phyloP scores from a whole-genome alignment of 495 filamentous ascomycete species.

The Podospora comata region DNA sequence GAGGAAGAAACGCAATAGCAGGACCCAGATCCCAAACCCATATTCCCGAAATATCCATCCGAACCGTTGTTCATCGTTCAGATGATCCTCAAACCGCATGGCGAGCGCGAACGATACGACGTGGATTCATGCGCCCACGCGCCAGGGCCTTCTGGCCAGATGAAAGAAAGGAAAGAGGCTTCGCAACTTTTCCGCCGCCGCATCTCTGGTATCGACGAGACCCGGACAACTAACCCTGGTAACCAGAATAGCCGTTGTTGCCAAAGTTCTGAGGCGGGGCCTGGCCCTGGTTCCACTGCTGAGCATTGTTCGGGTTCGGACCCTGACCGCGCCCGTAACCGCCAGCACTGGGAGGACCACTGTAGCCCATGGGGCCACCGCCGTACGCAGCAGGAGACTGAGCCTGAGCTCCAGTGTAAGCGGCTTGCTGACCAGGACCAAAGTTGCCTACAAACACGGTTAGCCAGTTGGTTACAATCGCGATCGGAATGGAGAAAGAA shows the following conservation, averaged over 20 bases:
- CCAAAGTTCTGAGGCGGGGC: conserved; percentile 48
- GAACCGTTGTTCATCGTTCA: conserved; percentile 17
- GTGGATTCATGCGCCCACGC: conserved; percentile 11
- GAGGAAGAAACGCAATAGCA: conserved; percentile 22
- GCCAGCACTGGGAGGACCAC: conserved; percentile 66
- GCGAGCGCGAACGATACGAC: conserved; percentile 19
- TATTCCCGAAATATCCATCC: conserved; percentile 26
- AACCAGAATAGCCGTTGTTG: conserved; percentile 58
- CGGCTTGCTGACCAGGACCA: conserved; percentile 51
- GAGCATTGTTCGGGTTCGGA: conserved; percentile 61
- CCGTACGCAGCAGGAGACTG: conserved; percentile 60
- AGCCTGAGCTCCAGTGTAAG: conserved; percentile 49
- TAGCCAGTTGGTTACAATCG: conserved; percentile 19
- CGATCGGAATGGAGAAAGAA: conserved; percentile 31
- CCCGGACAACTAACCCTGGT: conserved; percentile 49
- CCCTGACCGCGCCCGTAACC: conserved; percentile 81
- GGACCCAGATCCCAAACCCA: conserved; percentile 24
- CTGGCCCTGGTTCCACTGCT: conserved; percentile 62
- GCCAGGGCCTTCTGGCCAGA: conserved; percentile 10
- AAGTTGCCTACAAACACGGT: conserved; percentile 39
- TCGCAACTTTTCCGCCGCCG: neutral
- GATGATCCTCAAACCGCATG: conserved; percentile 21
- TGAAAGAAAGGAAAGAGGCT: conserved; percentile 15
- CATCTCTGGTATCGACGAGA: neutral
- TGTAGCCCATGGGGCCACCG: conserved; percentile 59